Evolutionary conservation across 805 yeast genomes (phyloP), one percentile per base, ranked within the genome.

Genomic region (Groenewaldozyma tartarivorans): DNA sequence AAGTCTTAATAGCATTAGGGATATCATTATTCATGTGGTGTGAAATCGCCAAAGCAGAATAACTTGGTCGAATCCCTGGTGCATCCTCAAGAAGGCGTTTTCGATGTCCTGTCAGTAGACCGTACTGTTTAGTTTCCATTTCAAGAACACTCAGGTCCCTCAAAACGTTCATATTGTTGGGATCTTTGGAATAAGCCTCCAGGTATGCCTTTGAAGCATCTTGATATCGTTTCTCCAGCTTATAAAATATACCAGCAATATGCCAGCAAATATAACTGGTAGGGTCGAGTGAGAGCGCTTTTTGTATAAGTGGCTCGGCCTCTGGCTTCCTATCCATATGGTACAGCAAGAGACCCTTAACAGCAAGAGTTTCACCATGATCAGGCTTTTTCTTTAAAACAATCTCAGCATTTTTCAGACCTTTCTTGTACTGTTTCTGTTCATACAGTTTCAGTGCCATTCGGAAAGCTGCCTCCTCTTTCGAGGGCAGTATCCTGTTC

Each of bases 21-120:
- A 69, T 72, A 53, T 87, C 84, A 20, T 74, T 72, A 57, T 74
- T 75, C 56, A 88, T 67, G 58, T 83, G 84, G 56, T 81, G 85
- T 1, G 96, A 95, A 33, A 86, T 70, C 1, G 95, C 95, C 39
- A 82, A 69, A 0, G 81, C 79, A 1, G 94, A 82, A 95, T 96
- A 88, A 56, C 85, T 83, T 46, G 90, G 87, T 48, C 96, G 73
- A 57, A 76, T 83, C 0, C 94, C 94, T 7, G 92, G 77, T 51
- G 74, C 79, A 20, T 73, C 71, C 52, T 81, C 83, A 60, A 92
- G 69, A 52, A 77, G 78, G 30, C 69, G 68, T 45, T 74, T 76
- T 52, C 96, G 73, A 1, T 90, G 72, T 7, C 64, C 72, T 3
- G 74, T 69, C 46, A 81, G 69, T 19, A 69, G 69, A 50, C 73